phyloP scores from a whole-genome alignment of 257 asterid genomes.

The Paulownia fortunei region DNA sequence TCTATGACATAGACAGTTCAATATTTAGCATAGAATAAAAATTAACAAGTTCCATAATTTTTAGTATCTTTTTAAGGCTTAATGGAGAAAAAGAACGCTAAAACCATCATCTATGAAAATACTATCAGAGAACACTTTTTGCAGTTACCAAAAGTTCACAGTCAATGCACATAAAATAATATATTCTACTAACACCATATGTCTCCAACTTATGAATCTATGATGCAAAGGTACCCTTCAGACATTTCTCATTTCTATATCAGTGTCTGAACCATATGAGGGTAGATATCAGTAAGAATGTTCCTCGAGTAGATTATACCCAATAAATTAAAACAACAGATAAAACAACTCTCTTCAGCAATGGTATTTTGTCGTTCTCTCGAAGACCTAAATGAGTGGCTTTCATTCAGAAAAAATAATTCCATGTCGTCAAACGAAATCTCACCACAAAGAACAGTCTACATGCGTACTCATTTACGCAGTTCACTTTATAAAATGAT shows the following conservation, averaged over 20 bases:
- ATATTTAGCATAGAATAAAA: conserved; percentile 2
- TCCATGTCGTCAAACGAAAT: conserved; percentile 7
- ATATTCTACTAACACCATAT: too few species aligned
- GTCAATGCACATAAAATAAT: background rate
- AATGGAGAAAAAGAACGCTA: too few species aligned
- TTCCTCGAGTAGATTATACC: too few species aligned
- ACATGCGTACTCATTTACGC: background rate
- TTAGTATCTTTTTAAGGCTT: background rate
- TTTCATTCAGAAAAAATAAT: too few species aligned
- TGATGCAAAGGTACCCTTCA: too few species aligned
- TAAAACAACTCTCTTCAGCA: too few species aligned
- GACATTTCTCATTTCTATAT: too few species aligned
- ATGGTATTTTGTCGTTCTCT: too few species aligned
- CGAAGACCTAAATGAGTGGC: too few species aligned
- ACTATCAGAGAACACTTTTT: background rate
- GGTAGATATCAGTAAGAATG: too few species aligned
- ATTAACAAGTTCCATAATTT: background rate
- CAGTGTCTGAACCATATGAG: background rate
- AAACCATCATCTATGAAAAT: background rate
- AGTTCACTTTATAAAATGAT: background rate
- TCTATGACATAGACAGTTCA: background rate
- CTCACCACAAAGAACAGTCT: background rate
- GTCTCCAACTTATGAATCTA: too few species aligned
- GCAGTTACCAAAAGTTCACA: background rate
- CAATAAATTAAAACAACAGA: too few species aligned